These are phyloP conservation scores for Hydrangea macrophylla DNA, from an alignment of 148 eudicot genomes.

Conservation along the genomic window DNA sequence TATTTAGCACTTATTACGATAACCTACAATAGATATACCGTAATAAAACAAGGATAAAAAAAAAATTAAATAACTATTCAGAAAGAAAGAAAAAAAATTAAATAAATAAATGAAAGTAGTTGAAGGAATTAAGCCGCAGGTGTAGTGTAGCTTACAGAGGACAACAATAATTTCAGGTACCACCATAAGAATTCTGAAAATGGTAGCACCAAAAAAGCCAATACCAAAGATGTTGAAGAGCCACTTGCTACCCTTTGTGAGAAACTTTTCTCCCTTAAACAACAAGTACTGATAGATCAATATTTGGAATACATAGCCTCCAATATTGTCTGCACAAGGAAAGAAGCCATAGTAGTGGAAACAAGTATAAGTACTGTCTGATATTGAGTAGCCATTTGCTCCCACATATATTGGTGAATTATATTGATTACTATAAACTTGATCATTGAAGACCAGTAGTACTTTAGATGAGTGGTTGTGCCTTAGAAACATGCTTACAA, in stretches of 20 bases:
- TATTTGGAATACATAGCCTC: conserved; percentile 29
- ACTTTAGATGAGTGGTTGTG: conserved; percentile 14
- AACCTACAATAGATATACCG: too few species aligned
- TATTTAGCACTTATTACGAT: neutral
- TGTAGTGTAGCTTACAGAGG: neutral
- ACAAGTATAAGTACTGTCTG: conserved; percentile 11
- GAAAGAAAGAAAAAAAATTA: neutral
- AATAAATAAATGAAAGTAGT: conserved; percentile 8
- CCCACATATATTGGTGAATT: neutral
- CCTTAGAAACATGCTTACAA: conserved; percentile 16
- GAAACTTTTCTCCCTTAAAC: conserved; percentile 22
- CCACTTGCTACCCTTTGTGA: conserved; percentile 27
- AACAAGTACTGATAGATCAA: conserved; percentile 27
- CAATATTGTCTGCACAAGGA: conserved; percentile 39
- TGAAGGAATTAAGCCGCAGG: neutral
- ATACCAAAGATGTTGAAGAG: conserved; percentile 33
- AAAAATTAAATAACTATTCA: too few species aligned
- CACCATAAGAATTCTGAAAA: conserved; percentile 30
- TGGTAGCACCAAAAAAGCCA: conserved; percentile 28
- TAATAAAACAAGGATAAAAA: too few species aligned
- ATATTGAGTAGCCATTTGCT: neutral
- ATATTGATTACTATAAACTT: neutral
- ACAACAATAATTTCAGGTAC: conserved; percentile 27
- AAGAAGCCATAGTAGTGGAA: conserved; percentile 27
- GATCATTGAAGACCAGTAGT: conserved; percentile 33